Evolutionary conservation across 768 basidiomycete genomes (phyloP).

Genomic region (Galerina marginata): DNA sequence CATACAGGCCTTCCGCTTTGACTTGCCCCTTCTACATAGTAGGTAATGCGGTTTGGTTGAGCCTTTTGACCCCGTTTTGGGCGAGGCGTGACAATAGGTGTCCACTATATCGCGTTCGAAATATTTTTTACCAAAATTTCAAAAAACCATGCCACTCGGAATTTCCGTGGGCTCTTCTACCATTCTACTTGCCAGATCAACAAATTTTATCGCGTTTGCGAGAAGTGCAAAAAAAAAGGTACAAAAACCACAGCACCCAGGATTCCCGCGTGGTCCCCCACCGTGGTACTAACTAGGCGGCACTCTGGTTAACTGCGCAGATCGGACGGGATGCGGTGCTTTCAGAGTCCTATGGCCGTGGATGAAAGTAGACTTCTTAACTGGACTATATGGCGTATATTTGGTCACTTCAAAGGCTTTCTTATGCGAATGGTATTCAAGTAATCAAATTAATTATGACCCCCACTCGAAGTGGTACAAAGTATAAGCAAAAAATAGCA

Average conservation of each 20-base stretch:
- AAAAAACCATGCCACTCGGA: too few relatives aligned
- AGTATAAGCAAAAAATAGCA: slow-evolving; percentile 6
- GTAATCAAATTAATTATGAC: too few relatives aligned
- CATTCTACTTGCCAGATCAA: too few relatives aligned
- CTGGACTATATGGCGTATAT: slow-evolving; percentile 9
- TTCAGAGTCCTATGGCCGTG: slow-evolving; percentile 56
- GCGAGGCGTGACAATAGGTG: slow-evolving; percentile 18
- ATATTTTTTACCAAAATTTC: not conserved
- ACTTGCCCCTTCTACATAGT: slow-evolving; percentile 31
- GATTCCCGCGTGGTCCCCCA: slow-evolving; percentile 56
- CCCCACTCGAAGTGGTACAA: too few relatives aligned
- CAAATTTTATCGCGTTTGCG: too few relatives aligned
- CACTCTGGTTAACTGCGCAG: slow-evolving; percentile 67
- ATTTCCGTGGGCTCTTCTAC: too few relatives aligned
- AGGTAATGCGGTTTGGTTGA: slow-evolving; percentile 33
- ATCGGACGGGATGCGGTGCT: slow-evolving; percentile 63
- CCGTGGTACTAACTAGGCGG: slow-evolving; percentile 67
- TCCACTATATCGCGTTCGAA: slow-evolving; percentile 23
- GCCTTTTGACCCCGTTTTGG: slow-evolving; percentile 20
- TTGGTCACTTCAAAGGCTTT: too few relatives aligned
- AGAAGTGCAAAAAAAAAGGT: too few relatives aligned
- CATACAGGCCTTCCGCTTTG: slow-evolving; percentile 11
- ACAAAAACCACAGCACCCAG: too few relatives aligned
- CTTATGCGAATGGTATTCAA: too few relatives aligned
- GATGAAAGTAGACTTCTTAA: slow-evolving; percentile 28